Evolutionary conservation across 2,329 filamentous ascomycete species (phyloP), one percentile per base, ranked within the genome.

Genomic region (Nigrospora sphaerica): DNA sequence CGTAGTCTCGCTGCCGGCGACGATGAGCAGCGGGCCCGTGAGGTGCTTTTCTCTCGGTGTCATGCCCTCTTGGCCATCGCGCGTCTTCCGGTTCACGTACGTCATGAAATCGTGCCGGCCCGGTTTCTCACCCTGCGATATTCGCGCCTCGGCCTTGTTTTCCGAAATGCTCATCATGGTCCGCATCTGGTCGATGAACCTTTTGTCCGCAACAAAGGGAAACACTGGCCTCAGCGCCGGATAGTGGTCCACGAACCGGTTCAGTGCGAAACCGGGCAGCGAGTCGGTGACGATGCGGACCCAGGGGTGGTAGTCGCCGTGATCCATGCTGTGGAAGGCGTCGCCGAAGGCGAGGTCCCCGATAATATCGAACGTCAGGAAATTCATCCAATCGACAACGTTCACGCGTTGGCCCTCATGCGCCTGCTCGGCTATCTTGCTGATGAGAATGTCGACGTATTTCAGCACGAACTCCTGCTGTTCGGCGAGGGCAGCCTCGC

Each of bases 1-100:
- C 1, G 73, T 75, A 4, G 74, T 78, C 53, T 78, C 74, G 2
- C 69, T 71, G 5, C 74, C 73, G 7, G 72, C 73, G 14, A 71
- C 58, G 33, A 77, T 61, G 3, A 69, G 54, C 12, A 62, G 23
- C 23, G 23, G 23, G 23, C 23, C 23, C 2, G 23, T 28, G 23
- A 28, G 23, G 7, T 9, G 23, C 23, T 28, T 28, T 10, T 28
- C 23, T 10, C 2, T 28, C 5, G 23, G 23, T 9, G 23, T 28
- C 23, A 28, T 28, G 23, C 23, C 23, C 23, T 28, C 23, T 9
- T 28, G 5, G 23, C 23, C 23, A 9, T 10, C 10, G 23, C 23
- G 23, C 23, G 23, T 28, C 23, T 28, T 28, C 5, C 23, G 23
- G 23, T 28, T 28, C 17, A 42, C 12, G 40, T 42, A 42, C 17